Evolutionary conservation across 2,329 filamentous ascomycete genomes (phyloP), one percentile per base, ranked within the genome.

Genomic region (Xylariaceae sp.): DNA sequence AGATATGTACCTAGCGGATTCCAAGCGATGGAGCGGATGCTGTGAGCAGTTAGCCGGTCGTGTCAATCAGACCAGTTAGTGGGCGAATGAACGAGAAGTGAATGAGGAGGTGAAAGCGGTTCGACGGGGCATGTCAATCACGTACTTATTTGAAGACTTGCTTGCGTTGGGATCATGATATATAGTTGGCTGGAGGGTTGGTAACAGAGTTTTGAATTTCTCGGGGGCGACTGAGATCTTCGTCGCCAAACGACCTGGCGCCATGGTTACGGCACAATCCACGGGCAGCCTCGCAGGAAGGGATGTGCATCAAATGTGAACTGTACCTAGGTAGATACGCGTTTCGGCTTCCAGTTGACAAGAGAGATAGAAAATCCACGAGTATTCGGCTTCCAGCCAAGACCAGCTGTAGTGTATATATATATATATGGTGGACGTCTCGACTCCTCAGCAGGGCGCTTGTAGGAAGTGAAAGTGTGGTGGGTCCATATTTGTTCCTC

Each of bases 11-110:
- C 91, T 0, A 89, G 77, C 0, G 92, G 89, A 61, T 92, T 96
- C 92, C 92, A 97, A 37, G 88, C 86, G 61, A 97, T 85, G 1
- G 87, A 86, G 39, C 88, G 84, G 53, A 95, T 78, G 59, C 86
- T 90, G 53, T 67, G 65, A 37, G 64, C 65, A 26, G 13, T 55
- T 32, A 49, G 46, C 13, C 13, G 13, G 13, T 10, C 13, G 10
- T 12, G 32, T 36, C n/a, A 22, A 13, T 15, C 9, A 16, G 5
- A 9, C n/a, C 26, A 18, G 16, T 13, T 13, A 47, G 19, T 34
- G 13, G 45, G 37, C 16, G 36, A n/a, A n/a, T n/a, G n/a, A n/a
- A n/a, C n/a, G n/a, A n/a, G n/a, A n/a, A n/a, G n/a, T n/a, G n/a
- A n/a, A n/a, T n/a, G n/a, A 47, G 13, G 18, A n/a, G 16, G 21